phyloP scores from a whole-genome alignment of 1,284 basidiomycete genomes.

The Mycena sp. region DNA sequence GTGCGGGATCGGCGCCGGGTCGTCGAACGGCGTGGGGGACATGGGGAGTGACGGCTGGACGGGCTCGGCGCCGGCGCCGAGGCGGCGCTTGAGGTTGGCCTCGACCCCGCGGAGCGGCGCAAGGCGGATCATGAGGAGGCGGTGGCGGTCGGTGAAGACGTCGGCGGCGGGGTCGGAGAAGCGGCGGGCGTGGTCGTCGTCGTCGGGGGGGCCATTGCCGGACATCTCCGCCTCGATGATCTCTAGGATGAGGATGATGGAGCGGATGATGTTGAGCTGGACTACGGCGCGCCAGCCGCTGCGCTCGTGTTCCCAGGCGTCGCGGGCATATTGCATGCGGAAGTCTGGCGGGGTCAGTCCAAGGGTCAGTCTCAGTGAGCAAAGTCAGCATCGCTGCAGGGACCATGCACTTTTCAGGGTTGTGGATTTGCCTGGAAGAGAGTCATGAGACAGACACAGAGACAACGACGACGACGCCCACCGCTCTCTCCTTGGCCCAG shows the following conservation, averaged over 20 bases:
- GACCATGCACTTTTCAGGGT: conserved; percentile 70
- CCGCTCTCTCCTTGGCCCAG: conserved; percentile 74
- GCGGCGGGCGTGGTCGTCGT: conserved; percentile 36
- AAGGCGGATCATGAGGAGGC: conserved; percentile 54
- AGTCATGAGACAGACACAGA: neutral
- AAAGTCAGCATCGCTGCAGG: no score
- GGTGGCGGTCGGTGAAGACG: conserved; percentile 52
- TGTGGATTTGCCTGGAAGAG: conserved; percentile 58
- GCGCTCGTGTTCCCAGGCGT: conserved; percentile 56
- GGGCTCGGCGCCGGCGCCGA: conserved; percentile 51
- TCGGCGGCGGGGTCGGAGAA: conserved; percentile 21
- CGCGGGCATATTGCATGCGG: conserved; percentile 54
- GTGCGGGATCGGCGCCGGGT: conserved; percentile 36
- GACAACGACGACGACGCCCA: conserved; percentile 42
- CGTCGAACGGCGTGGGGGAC: conserved; percentile 55
- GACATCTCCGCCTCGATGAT: conserved; percentile 56
- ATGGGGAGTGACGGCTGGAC: conserved; percentile 42
- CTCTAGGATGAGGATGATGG: conserved; percentile 55
- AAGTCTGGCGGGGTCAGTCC: conserved; percentile 47
- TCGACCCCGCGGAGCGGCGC: conserved; percentile 53
- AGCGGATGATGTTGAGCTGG: conserved; percentile 60
- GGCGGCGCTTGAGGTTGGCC: conserved; percentile 52
- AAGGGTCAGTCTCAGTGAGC: conserved; percentile 15
- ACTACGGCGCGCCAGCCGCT: conserved; percentile 58
- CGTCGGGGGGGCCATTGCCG: conserved; percentile 44